phyloP scores from a whole-genome alignment of 1,284 basidiomycete species.

The Apiotrichum siamense region DNA sequence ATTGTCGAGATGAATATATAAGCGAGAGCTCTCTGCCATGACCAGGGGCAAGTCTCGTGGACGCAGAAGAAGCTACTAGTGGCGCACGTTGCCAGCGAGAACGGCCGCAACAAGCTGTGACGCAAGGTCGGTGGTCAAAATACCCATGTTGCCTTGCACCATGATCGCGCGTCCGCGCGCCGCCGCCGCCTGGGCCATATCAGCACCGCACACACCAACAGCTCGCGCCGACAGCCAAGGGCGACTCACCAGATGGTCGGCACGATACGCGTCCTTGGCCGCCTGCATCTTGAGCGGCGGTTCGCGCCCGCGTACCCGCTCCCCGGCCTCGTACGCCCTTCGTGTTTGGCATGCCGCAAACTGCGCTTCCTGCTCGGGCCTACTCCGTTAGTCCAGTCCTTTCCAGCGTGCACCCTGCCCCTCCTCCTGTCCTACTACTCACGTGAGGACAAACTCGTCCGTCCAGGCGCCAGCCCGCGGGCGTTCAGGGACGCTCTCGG shows the following conservation, averaged over 20 bases:
- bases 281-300: conserved; percentile 27
- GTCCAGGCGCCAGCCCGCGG: conserved; percentile 14
- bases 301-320: conserved; percentile 1
- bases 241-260: conserved; percentile 23
- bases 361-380: conserved; percentile 14
- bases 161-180: conserved; percentile 4
- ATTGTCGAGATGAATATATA: no score
- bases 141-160: conserved; percentile 10
- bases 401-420: background rate
- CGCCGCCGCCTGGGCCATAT: background rate
- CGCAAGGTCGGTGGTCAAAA: conserved; percentile 14
- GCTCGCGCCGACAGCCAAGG: background rate
- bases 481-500: conserved; percentile 7
- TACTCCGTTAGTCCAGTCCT: background rate
- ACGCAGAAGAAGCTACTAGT: background rate
- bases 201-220: background rate
- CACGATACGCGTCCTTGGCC: conserved; percentile 25
- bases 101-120: conserved; percentile 14
- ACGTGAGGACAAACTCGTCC: conserved; percentile 18
- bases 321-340: conserved; percentile 1
- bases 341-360: conserved; percentile 1
- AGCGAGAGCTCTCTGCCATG: no score
- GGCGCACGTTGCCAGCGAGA: conserved; percentile 1
- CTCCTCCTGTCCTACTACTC: background rate
- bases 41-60: no score